These are phyloP conservation scores for Sporothrix brasiliensis DNA, from an alignment of 2,329 filamentous ascomycete genomes.

Conservation along the genomic window DNA sequence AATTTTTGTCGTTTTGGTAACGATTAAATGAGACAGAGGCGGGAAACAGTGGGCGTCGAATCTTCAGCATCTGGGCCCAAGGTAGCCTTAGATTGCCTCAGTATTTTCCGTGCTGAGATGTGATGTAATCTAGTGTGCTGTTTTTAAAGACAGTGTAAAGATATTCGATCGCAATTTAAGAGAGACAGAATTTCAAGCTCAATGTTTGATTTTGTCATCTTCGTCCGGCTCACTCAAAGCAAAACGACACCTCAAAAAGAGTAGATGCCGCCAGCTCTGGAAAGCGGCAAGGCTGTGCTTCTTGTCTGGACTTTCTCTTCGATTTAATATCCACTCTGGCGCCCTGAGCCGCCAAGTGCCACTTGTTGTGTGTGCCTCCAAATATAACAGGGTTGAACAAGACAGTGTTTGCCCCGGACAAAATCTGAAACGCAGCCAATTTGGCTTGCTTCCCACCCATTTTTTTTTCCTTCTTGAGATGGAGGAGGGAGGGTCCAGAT, in stretches of 20 bases:
- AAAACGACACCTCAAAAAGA: constrained; percentile 1
- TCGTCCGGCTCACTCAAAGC: not conserved
- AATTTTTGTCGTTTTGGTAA: too few species aligned
- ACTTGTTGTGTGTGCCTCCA: not conserved
- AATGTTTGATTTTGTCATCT: constrained; percentile 8
- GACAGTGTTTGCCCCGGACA: constrained; percentile 27
- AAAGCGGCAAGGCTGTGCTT: constrained; percentile 18
- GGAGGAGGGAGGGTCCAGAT: not conserved
- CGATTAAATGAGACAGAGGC: not conserved
- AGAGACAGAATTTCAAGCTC: not conserved
- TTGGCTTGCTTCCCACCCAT: constrained; percentile 24
- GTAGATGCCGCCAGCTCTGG: constrained; percentile 11
- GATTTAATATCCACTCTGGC: not conserved
- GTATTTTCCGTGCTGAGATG: not conserved
- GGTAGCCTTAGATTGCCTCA: not conserved
- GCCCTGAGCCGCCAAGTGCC: not conserved
- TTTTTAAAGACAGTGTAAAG: constrained; percentile 20
- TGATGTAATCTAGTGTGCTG: not conserved
- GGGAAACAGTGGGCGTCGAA: constrained; percentile 1
- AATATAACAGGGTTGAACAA: constrained; percentile 21
- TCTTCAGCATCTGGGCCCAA: constrained; percentile 14
- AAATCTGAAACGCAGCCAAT: constrained; percentile 33
- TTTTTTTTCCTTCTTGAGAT: constrained; percentile 4
- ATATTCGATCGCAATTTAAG: not conserved
- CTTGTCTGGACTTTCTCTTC: not conserved